These are phyloP conservation scores for Magnaporthiopsis poae DNA, from an alignment of 2,329 filamentous ascomycete genomes.

Conservation along the genomic window DNA sequence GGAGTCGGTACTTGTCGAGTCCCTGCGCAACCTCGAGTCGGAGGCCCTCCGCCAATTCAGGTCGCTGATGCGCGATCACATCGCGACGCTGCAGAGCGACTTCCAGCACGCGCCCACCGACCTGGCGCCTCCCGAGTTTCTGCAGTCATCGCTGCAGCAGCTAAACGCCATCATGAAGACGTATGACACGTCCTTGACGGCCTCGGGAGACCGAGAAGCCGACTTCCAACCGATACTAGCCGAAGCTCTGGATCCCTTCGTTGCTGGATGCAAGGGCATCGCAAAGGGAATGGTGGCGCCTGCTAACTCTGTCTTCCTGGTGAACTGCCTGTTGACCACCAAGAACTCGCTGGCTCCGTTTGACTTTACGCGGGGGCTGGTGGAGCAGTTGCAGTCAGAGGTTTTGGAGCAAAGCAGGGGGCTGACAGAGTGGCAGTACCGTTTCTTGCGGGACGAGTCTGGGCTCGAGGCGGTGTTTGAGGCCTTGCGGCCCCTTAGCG, in stretches of 20 bases:
- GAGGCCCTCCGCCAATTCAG: conserved; percentile 77
- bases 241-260: conserved; percentile 77
- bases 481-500: conserved; percentile 34
- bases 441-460: conserved; percentile 64
- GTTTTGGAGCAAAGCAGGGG: conserved; percentile 45
- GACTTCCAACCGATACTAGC: conserved; percentile 66
- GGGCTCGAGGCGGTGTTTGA: conserved; percentile 58
- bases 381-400: conserved; percentile 44
- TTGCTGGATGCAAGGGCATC: conserved; percentile 64
- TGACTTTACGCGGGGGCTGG: conserved; percentile 51
- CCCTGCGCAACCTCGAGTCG: conserved; percentile 58
- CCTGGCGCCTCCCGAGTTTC: conserved; percentile 67
- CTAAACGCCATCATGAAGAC: conserved; percentile 72
- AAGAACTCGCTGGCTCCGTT: conserved; percentile 46
- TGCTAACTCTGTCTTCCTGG: conserved; percentile 55
- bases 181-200: conserved; percentile 69
- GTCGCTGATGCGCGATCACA: conserved; percentile 68
- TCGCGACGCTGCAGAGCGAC: conserved; percentile 63
- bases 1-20: conserved; percentile 58
- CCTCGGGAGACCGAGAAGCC: conserved; percentile 47
- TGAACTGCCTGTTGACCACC: conserved; percentile 60
- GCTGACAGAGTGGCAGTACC: conserved; percentile 58
- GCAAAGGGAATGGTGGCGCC: conserved; percentile 50
- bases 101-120: conserved; percentile 61
- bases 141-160: conserved; percentile 69